Base-by-base conservation (phyloP, 2,329 filamentous ascomycete genomes). In the Calonectria multiphialidica region DNA sequence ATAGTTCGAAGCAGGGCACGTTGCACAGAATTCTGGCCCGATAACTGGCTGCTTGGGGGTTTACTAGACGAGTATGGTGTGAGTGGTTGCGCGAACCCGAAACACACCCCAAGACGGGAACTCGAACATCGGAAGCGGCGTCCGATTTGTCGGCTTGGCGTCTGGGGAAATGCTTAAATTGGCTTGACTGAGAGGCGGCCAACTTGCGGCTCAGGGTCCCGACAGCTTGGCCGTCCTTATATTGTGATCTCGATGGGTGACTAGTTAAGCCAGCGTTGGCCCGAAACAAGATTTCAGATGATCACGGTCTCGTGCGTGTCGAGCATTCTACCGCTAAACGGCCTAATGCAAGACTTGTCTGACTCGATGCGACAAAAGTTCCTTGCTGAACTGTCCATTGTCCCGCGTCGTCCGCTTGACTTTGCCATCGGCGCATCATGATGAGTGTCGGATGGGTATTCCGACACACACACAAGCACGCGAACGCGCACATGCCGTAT, bases 151-250 rank as follows among this genome's bases (percentile, higher is more conserved):
- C 49, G 49, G 67, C n/a, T 30, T 42, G 59, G 61, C 61, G 61
- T 70, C 59, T 65, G 67, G 67, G 67, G 67, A 70, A 70, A 59
- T 21, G 5, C 18, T 59, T 40, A 59, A 57, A 40, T 8, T 7
- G 53, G 16, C 53, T 3, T 23, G 33, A 25, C 18, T 6, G 40
- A 28, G 13, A 21, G 21, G 21, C 21, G 4, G 15, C 37, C 25
- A 37, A 28, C 33, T 23, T 37, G 53, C 53, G 33, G 33, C 53
- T 40, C 21, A 25, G 35, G n/a, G 35, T 28, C 35, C 33, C 33
- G 37, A 18, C 33, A 40, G 53, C 5, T 13, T 59, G 53, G 53
- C 21, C 25, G n/a, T 40, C 12, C 21, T 16, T 40, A 37, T 23
- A 23, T 37, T 18, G 18, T n/a, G 53, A 16, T 37, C 5, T 40